Evolutionary conservation across 2,329 filamentous ascomycete genomes (phyloP).

Genomic region (Hypoxylon sp.): DNA sequence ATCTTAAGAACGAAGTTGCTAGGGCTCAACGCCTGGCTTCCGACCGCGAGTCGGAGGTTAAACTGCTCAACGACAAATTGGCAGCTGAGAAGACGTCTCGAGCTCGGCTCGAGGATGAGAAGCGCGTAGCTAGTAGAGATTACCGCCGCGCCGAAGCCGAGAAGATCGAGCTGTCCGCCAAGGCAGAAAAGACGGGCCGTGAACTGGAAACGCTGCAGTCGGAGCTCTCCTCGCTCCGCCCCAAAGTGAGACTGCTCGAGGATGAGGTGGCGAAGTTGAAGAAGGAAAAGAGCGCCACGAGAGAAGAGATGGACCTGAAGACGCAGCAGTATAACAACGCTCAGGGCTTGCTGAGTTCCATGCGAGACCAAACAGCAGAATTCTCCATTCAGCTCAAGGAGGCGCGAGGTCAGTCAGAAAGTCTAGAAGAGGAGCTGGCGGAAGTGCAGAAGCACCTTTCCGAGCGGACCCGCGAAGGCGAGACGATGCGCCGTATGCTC

Average conservation of each 20-base stretch:
- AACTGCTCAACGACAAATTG: conserved; percentile 79
- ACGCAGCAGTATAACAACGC: conserved; percentile 84
- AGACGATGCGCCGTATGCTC: conserved; percentile 91
- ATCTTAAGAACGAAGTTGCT: conserved; percentile 77
- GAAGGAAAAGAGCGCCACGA: conserved; percentile 71
- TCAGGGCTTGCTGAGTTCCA: conserved; percentile 85
- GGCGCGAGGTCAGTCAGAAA: conserved; percentile 80
- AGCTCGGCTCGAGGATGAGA: conserved; percentile 79
- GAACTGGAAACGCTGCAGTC: conserved; percentile 78
- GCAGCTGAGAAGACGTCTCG: conserved; percentile 75
- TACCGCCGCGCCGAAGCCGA: conserved; percentile 79
- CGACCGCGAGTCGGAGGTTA: conserved; percentile 81
- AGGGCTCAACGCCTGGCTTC: conserved; percentile 72
- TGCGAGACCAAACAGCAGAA: conserved; percentile 92
- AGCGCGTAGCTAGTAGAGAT: conserved; percentile 77
- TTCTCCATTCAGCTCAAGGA: conserved; percentile 92
- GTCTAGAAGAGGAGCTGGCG: conserved; percentile 87
- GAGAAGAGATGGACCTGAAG: conserved; percentile 85
- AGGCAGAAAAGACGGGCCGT: conserved; percentile 72
- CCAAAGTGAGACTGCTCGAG: conserved; percentile 71
- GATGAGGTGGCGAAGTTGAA: conserved; percentile 73
- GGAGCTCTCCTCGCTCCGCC: conserved; percentile 73
- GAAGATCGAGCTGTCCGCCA: conserved; percentile 78
- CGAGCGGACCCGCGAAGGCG: conserved; percentile 88
- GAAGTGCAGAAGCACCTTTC: conserved; percentile 87